These are phyloP conservation scores for Trichoderma asperellum DNA, from an alignment of 2,329 filamentous ascomycete genomes.

Conservation along the genomic window DNA sequence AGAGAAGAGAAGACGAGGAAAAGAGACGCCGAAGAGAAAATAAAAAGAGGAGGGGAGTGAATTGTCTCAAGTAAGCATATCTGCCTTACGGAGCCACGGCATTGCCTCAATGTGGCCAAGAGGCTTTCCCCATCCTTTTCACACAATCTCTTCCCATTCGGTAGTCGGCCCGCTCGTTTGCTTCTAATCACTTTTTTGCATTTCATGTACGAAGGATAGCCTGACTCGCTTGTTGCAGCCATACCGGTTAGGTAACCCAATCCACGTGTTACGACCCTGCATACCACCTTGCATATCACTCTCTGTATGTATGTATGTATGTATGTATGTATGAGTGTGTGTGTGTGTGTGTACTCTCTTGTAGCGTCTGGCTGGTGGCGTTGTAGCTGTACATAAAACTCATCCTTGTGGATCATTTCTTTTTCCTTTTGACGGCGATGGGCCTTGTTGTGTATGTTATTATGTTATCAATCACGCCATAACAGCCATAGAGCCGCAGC, in stretches of 20 bases:
- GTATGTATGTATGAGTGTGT: neutral
- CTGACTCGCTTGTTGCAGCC: conserved; percentile 17
- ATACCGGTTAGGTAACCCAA: conserved; percentile 12
- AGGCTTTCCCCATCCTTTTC: neutral
- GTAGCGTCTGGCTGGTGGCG: neutral
- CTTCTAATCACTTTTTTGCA: neutral
- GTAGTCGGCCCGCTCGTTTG: neutral
- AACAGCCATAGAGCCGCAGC: neutral
- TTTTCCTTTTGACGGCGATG: neutral
- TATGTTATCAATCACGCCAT: neutral
- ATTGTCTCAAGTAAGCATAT: neutral
- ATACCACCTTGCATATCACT: neutral
- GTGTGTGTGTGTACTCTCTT: neutral
- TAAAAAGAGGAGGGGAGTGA: neutral
- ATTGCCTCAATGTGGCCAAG: neutral
- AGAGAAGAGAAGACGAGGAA: neutral
- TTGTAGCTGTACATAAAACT: neutral
- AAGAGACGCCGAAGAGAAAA: too few species aligned
- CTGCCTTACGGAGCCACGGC: conserved; percentile 1
- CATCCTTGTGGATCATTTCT: neutral
- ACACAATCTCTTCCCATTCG: neutral
- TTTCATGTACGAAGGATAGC: neutral
- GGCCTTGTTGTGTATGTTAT: neutral
- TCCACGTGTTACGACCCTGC: conserved; percentile 26
- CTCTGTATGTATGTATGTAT: neutral